Base-by-base conservation (phyloP, 345 rosid genomes). In the Eutrema japonicum region DNA sequence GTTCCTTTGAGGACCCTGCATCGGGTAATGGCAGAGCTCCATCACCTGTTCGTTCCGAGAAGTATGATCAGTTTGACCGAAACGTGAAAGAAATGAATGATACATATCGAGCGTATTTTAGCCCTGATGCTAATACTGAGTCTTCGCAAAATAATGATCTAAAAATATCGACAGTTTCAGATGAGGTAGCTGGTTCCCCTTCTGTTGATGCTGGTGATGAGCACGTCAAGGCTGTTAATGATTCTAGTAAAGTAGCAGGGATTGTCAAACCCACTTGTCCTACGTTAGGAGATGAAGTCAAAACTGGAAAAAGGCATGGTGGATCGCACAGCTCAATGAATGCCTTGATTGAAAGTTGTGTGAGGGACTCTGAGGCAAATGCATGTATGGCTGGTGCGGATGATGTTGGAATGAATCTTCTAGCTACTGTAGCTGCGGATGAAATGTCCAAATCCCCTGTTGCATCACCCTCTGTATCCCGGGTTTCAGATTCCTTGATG, bases 301-400 rank as follows among this genome's bases (percentile, higher is more conserved):
- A 80, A 75, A 26, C 84, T 26, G 88, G 77, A 22, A 80, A 88
- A 66, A 63, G 79, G 70, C 79, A 66, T 12, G 88, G 88, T 53
- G 82, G 85, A 45, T 70, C 96, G 32, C 85, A 75, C 61, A 84
- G 90, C 66, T 86, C 97, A 35, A 91, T 94, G 68, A 87, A 89
- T 87, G 96, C 96, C 57, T 73, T 95, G 77, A 80, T 90, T 72
- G 99, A 95, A 75, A 95, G 97, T 60, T 93, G 98, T 80, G 91
- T 70, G 3, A 86, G 90, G 72, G 81, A 76, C 63, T 82, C 93
- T 6, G 94, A 90, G 72, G 78, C 87, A 8, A 84, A 58, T 81
- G 81, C 72, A 3, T 75, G 76, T 30, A 40, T 74, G 56, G 79
- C 92, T 9, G 77, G 76, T 72, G 86, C 78, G 13, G 99, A 95